A percentile compares a stretch with the other conserved stretches of the same genome.
phyloP scores from a whole-genome alignment of 2,329 filamentous ascomycete genomes.

The Alternaria sp. region DNA sequence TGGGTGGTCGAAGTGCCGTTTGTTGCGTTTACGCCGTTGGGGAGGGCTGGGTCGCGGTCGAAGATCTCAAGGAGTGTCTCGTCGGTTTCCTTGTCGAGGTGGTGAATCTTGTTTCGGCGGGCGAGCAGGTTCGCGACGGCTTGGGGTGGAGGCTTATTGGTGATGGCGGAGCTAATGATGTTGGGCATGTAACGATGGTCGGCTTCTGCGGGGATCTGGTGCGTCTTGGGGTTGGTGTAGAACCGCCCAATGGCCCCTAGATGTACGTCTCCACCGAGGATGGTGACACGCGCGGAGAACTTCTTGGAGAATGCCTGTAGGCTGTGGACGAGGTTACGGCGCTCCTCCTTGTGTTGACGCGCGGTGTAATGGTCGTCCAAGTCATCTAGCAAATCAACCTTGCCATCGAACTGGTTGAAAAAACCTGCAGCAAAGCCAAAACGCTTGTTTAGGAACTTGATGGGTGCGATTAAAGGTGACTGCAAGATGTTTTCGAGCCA shows the following conservation, averaged over 20 bases:
- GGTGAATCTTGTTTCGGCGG: conserved; percentile 70
- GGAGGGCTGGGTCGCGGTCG: conserved; percentile 63
- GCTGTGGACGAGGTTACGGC: conserved; percentile 73
- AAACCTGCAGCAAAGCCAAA: conserved; percentile 86
- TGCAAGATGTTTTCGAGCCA: conserved; percentile 94
- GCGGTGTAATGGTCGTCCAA: conserved; percentile 83
- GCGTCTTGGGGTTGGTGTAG: conserved; percentile 66
- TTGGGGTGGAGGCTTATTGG: conserved; percentile 71
- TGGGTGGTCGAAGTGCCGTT: conserved; percentile 31
- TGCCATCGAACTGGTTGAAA: conserved; percentile 93
- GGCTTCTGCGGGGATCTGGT: conserved; percentile 61
- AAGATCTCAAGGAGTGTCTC: conserved; percentile 71
- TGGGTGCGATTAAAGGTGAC: conserved; percentile 84
- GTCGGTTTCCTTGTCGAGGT: conserved; percentile 68
- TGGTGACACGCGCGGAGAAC: conserved; percentile 66
- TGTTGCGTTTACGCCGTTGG: conserved; percentile 36
- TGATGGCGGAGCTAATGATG: conserved; percentile 70
- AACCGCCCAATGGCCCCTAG: conserved; percentile 70
- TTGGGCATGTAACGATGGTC: conserved; percentile 72
- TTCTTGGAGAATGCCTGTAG: conserved; percentile 67
- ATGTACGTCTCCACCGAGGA: conserved; percentile 71
- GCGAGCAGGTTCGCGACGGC: conserved; percentile 71
- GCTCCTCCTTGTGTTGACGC: conserved; percentile 88
- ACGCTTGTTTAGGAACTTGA: conserved; percentile 88
- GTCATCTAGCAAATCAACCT: conserved; percentile 70